Base-by-base conservation (phyloP, 1,284 basidiomycete species). In the Schizopora paradoxa region DNA sequence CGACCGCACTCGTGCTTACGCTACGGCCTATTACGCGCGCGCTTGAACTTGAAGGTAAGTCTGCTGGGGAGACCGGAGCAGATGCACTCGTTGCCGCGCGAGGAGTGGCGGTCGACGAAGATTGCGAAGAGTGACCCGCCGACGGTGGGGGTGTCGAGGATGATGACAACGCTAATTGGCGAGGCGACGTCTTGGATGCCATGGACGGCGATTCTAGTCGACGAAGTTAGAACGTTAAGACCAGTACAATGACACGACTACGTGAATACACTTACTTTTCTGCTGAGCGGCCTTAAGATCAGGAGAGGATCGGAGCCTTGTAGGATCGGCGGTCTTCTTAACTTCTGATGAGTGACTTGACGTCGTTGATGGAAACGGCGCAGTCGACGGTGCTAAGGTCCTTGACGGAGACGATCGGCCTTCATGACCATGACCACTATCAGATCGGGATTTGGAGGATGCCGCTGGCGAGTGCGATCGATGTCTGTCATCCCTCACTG, bases 241-340 rank as follows among this genome's bases (percentile, higher is more conserved):
- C n/a, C n/a, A n/a, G n/a, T n/a, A n/a, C n/a, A n/a, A n/a, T n/a
- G n/a, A n/a, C n/a, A n/a, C n/a, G n/a, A n/a, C n/a, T n/a, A n/a
- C n/a, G n/a, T n/a, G 33, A 16, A 14, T 16, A 35, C 33, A 22
- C 33, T 5, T 7, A 19, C 33, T 35, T 16, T 14, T 35, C 22
- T 13, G 33, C 7, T 35, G 43, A 23, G 36, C 46, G 14, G 8
- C 38, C 21, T 45, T 49, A 5, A 49, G 32, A 23, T 49, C 48
- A 6, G 48, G 38, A 4, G 48, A 49, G 22, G 48, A 49, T 18
- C 31, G 36, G 4, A 33, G 27, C 7, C 48, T 41, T n/a, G 43
- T 28, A 13, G 25, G 23, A 29, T 23, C 32, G 13, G 23, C 28
- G 10, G 16, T 8, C 22, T n/a, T 29, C 13, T n/a, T 14, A 3